phyloP scores from a whole-genome alignment of 345 rosid genomes.

The Xanthoceras sorbifolium region DNA sequence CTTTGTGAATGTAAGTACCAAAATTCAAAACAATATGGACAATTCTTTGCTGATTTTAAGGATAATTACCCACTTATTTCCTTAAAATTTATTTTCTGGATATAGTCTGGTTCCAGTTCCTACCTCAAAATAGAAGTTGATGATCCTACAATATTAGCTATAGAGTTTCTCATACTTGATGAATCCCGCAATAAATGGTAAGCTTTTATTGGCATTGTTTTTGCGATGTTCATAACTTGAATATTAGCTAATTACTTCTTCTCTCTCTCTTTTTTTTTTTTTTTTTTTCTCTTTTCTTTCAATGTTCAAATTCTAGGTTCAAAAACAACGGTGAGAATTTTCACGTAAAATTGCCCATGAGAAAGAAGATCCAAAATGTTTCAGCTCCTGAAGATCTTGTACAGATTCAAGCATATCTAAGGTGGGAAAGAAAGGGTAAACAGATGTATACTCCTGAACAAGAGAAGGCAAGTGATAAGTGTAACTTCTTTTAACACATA shows the following conservation, averaged over 20 bases:
- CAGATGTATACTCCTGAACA: conserved; percentile 76
- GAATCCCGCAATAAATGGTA: conserved; percentile 86
- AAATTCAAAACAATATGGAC: conserved; percentile 7
- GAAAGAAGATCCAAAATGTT: conserved; percentile 44
- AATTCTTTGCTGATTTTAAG: conserved; percentile 11
- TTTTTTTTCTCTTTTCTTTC: not conserved
- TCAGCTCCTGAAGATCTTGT: conserved; percentile 95
- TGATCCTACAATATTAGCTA: conserved; percentile 71
- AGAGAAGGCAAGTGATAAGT: conserved; percentile 55
- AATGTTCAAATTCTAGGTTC: conserved; percentile 54
- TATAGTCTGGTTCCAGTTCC: conserved; percentile 69
- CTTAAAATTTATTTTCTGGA: conserved; percentile 10
- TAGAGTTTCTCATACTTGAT: conserved; percentile 90
- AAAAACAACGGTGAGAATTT: conserved; percentile 87
- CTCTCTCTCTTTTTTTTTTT: too few relatives aligned
- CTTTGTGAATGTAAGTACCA: conserved; percentile 64
- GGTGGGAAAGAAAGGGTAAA: conserved; percentile 99
- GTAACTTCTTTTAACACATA: not conserved
- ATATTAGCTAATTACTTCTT: conserved; percentile 14
- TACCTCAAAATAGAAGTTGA: conserved; percentile 74
- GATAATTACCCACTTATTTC: conserved; percentile 21
- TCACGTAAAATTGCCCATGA: conserved; percentile 62
- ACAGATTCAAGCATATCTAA: conserved; percentile 84
- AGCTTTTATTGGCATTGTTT: conserved; percentile 29
- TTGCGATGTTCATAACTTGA: conserved; percentile 8